Base-by-base conservation (phyloP, 2,329 filamentous ascomycete genomes). In the Aspergillus melleus region DNA sequence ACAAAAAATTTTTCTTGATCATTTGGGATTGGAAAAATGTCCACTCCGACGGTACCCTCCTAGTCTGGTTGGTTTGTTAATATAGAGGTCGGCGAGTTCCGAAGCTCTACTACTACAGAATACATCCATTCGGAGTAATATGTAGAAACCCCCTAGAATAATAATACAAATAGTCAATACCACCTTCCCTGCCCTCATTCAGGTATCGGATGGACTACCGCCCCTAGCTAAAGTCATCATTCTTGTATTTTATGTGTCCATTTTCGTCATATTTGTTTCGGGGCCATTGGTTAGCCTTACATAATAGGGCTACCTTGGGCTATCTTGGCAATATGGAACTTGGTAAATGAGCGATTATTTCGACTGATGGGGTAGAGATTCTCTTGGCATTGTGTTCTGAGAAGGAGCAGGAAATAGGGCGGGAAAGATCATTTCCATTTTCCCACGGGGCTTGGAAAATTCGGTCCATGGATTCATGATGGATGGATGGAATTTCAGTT, bases 1-100 rank as follows among this genome's bases (percentile, higher is more conserved):
- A 29, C 26, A 29, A 2, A 52, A 59, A 46, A 44, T 52, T 55
- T 59, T 29, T 54, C 29, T 59, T 59, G 20, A 39, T 12, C n/a
- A 47, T 47, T 47, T 14, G 16, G 36, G 16, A 19, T 42, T 14
- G 9, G 16, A 24, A 12, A 9, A 12, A 14, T 22, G 32, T 3
- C 42, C 47, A 51, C 46, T 24, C 32, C 10, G 36, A 44, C 22
- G 19, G 50, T 47, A 47, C 20, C 44, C 44, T 20, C 44, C 9
- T 44, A 14, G 46, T 30, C 20, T 51, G 44, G 42, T 51, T 29
- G 42, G 46, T 46, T 19, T 55, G 29, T 55, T n/a, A 30, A 49
- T 47, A 30, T 49, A 24, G 24, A 42, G 14, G 16, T 49, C 54
- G 54, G 54, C 46, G n/a, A 16, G 1, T 50, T 19, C 54, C 54